A percentile compares a stretch with the other conserved stretches of the same genome.
Evolutionary conservation across 495 filamentous ascomycete genomes (phyloP).

Genomic region (Entonaema liquescens): DNA sequence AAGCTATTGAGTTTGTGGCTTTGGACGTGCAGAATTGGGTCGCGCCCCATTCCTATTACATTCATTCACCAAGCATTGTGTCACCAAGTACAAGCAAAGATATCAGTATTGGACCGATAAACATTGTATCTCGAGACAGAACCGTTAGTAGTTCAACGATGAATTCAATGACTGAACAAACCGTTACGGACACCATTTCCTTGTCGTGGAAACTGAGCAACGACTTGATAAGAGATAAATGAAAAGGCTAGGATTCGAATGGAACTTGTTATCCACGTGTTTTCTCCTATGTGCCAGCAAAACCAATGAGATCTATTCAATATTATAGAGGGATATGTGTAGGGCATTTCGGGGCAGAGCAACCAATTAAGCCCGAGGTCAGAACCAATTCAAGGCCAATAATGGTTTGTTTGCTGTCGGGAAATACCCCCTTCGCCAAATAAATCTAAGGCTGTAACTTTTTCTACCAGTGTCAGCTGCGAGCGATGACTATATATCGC

Average conservation of each 20-base stretch:
- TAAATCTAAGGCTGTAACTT: not conserved
- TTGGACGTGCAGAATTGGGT: not conserved
- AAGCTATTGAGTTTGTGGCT: not conserved
- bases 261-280: not conserved
- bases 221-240: not conserved
- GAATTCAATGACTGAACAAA: too few species aligned
- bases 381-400: not conserved
- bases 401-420: not conserved
- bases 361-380: not conserved
- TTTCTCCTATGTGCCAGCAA: not conserved
- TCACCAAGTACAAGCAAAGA: not conserved
- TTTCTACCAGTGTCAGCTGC: not conserved
- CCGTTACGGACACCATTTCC: too few species aligned
- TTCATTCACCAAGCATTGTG: not conserved
- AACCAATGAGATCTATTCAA: not conserved
- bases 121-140: not conserved
- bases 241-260: not conserved
- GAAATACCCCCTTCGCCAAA: not conserved
- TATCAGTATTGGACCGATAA: not conserved
- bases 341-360: not conserved
- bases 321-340: not conserved
- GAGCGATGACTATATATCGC: not conserved
- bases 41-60: not conserved
- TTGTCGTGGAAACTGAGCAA: not conserved
- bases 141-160: not conserved